phyloP scores from a whole-genome alignment of 208 protist genomes.

The Leishmania major region DNA sequence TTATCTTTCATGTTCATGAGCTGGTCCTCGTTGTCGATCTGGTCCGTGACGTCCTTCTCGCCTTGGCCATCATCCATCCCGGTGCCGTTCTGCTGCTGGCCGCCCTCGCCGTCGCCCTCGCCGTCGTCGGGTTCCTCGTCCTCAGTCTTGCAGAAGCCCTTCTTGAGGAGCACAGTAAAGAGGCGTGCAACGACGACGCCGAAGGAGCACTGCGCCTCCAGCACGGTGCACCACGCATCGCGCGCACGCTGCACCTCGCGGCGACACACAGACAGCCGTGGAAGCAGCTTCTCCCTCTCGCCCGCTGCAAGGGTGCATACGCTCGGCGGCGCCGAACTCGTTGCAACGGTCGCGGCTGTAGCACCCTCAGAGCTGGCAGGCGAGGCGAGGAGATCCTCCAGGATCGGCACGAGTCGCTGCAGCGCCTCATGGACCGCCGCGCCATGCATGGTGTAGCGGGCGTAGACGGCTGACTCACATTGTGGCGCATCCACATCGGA shows the following conservation, averaged over 20 bases:
- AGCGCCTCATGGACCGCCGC: conserved; percentile 7
- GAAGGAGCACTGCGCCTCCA: conserved; percentile 66
- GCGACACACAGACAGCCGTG: conserved; percentile 22
- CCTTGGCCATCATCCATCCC: conserved; percentile 99
- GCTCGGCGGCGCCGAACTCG: neutral
- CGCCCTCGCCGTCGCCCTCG: conserved; percentile 75
- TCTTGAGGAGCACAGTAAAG: conserved; percentile 90
- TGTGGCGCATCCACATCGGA: conserved; percentile 7
- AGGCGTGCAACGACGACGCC: conserved; percentile 86
- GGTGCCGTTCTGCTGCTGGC: conserved; percentile 88
- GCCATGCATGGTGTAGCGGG: conserved; percentile 29
- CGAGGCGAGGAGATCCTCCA: conserved; percentile 29
- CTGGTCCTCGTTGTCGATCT: conserved; percentile 98
- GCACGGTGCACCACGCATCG: conserved; percentile 24
- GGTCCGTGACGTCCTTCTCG: conserved; percentile 97
- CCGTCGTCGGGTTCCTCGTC: conserved; percentile 82
- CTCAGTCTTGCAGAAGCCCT: conserved; percentile 96
- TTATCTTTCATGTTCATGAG: conserved; percentile 91
- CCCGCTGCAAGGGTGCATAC: conserved; percentile 6
- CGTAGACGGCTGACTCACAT: conserved; percentile 24
- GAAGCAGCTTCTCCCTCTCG: conserved; percentile 30
- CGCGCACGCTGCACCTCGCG: conserved; percentile 32
- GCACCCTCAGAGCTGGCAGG: neutral
- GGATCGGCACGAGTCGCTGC: conserved; percentile 17
- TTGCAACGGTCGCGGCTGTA: neutral